A percentile compares a stretch with the other conserved stretches of the same genome.
These are phyloP conservation scores for Alternaria rosae DNA, from an alignment of 2,329 filamentous ascomycete genomes.

Conservation along the genomic window DNA sequence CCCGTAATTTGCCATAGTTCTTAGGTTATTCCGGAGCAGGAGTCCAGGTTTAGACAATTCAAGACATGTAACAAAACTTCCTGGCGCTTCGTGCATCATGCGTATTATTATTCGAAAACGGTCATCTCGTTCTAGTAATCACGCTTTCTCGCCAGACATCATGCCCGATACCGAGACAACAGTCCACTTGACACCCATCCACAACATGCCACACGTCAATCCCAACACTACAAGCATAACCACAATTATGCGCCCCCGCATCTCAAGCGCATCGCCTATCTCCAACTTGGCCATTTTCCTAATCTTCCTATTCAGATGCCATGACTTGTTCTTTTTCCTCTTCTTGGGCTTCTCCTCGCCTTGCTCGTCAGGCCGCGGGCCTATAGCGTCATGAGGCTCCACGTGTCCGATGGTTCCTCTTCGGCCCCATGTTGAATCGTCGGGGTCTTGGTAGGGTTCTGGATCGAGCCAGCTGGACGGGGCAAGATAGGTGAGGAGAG, in stretches of 20 bases:
- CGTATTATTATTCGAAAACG: not conserved
- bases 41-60: not conserved
- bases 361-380: conserved; percentile 14
- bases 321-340: conserved; percentile 30
- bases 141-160: not conserved
- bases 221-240: conserved; percentile 52
- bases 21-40: not conserved
- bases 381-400: conserved; percentile 30
- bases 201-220: conserved; percentile 22
- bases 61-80: not conserved
- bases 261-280: conserved; percentile 68
- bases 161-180: conserved; percentile 1
- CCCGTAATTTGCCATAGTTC: not conserved
- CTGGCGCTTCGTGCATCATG: not conserved
- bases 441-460: conserved; percentile 55
- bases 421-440: conserved; percentile 35
- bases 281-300: conserved; percentile 68
- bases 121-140: not conserved
- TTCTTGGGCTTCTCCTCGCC: conserved; percentile 9
- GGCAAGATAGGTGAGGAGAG: conserved; percentile 31
- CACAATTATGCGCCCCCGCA: conserved; percentile 63
- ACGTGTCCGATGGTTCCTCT: conserved; percentile 26
- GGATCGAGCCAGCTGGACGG: conserved; percentile 44
- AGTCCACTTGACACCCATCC: conserved; percentile 34
- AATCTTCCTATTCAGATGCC: conserved; percentile 54